Conservation (phyloP, 306 rosid genomes). For the Glycine tomentella region DNA sequence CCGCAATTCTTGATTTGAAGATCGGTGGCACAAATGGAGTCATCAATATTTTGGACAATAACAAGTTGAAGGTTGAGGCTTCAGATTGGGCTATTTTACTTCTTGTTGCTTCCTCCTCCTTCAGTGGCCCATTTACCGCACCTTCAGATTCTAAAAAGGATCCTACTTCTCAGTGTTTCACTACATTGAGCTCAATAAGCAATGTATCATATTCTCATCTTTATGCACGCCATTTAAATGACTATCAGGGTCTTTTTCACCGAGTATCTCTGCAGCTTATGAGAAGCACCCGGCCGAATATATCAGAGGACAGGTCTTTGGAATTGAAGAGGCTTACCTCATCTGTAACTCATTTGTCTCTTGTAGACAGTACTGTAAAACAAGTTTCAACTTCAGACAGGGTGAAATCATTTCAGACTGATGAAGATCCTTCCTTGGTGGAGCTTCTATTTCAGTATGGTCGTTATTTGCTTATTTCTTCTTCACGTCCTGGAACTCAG, state of each 20-base stretch:
- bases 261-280: conserved; percentile 74
- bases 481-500: conserved; percentile 83
- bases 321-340: conserved; percentile 27
- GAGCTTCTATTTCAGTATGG: conserved; percentile 85
- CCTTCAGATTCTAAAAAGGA: conserved; percentile 70
- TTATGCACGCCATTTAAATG: conserved; percentile 63
- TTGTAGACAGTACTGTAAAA: conserved; percentile 36
- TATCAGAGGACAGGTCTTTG: conserved; percentile 33
- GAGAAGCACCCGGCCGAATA: conserved; percentile 47
- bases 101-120: conserved; percentile 74
- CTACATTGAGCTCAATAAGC: conserved; percentile 50
- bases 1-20: conserved; percentile 70
- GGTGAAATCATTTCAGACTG: conserved; percentile 71
- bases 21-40: conserved; percentile 59
- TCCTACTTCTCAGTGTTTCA: conserved; percentile 61
- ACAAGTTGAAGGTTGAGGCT: conserved; percentile 62
- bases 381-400: conserved; percentile 70
- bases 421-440: conserved; percentile 82
- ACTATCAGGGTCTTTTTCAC: conserved; percentile 74
- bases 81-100: conserved; percentile 72
- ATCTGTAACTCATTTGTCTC: conserved; percentile 19
- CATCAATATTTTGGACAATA: conserved; percentile 56
- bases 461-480: conserved; percentile 79
- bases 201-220: conserved; percentile 61
- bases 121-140: conserved; percentile 64